These are phyloP conservation scores for Penicillium freii DNA, from an alignment of 2,329 filamentous ascomycete species.

Conservation along the genomic window DNA sequence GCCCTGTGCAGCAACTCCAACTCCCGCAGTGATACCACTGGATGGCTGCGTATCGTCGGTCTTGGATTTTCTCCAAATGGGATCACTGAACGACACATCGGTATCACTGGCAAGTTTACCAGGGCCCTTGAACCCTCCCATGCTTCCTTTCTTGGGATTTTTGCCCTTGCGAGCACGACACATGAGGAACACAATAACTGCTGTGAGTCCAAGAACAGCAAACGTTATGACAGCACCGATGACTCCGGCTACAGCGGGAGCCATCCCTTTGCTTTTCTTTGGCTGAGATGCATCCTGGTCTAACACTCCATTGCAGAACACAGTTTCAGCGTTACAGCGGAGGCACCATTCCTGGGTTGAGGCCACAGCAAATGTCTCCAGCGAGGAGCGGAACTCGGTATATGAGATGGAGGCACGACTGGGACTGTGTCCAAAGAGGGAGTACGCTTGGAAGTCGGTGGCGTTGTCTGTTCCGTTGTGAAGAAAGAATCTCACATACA, in stretches of 20 bases:
- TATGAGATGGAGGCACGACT: constrained; percentile 51
- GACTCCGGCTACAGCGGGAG: constrained; percentile 53
- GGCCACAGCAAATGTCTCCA: constrained; percentile 45
- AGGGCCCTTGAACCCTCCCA: constrained; percentile 58
- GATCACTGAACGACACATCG: constrained; percentile 47
- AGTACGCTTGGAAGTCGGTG: constrained; percentile 2
- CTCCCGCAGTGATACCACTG: constrained; percentile 15
- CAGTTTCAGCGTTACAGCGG: constrained; percentile 44
- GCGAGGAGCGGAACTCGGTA: constrained; percentile 49
- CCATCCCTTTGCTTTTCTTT: constrained; percentile 29
- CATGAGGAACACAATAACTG: constrained; percentile 42
- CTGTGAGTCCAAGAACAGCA: constrained; percentile 45
- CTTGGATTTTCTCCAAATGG: constrained; percentile 42
- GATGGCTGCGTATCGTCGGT: constrained; percentile 33
- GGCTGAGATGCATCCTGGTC: constrained; percentile 4
- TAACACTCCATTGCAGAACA: constrained; percentile 53
- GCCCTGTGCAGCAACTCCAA: constrained; percentile 31
- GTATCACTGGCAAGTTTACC: constrained; percentile 55
- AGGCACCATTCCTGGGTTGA: constrained; percentile 55
- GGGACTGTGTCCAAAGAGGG: constrained; percentile 23
- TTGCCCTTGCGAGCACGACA: constrained; percentile 47
- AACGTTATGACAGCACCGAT: constrained; percentile 56
- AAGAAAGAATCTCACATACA: constrained; percentile 57
- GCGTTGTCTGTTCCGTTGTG: constrained; percentile 53
- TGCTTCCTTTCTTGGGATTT: constrained; percentile 33